Base-by-base conservation (phyloP, 345 rosid species). In the Rhodamnia argentea region DNA sequence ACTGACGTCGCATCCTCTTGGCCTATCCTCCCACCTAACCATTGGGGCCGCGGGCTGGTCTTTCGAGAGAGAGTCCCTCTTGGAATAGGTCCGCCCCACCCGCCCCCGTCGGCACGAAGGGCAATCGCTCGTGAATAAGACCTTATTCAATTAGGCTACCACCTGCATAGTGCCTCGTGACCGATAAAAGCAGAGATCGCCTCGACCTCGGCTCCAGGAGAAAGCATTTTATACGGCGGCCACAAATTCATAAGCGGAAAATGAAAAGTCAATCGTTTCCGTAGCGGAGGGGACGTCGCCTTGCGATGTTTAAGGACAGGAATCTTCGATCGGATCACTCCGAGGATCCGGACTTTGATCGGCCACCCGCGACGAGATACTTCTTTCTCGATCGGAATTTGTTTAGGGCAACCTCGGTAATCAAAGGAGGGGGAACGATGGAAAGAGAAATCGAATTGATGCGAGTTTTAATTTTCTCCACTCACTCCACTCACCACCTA, bases 201-300 rank as follows among this genome's bases (percentile, higher is more conserved):
- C 54, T 12, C 15, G 53, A 2, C 54, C 18, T 13, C 15, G 53
- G 16, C 16, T 52, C 54, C 5, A 52, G 53, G 54, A 14, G 54
- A 13, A 4, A 13, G 15, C 13, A 52, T 52, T 13, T 52, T 52
- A 52, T 52, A 52, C 55, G 55, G 20, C 22, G 20, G 14, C 52
- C 52, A 51, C 14, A 11, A 11, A 51, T 51, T 11, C 52, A 12
- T 11, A 51, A 3, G 14, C 52, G 14, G 11, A 51, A 51, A 60
- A 27, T 4, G 27, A 27, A 6, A 13, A 26, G 6, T 6, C 40
- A 16, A 2, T 27, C 29, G 6, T 60, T 60, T 60, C 14, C 5
- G 1, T 40, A 27, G 4, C 22, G 0, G 15, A 13, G 2, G 1
- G 5, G 13, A 37, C 0, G 10, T n/a, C 0, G 5, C 37, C 7